Evolutionary conservation across 257 asterid genomes (phyloP).

Genomic region (Jacaranda copaia): DNA sequence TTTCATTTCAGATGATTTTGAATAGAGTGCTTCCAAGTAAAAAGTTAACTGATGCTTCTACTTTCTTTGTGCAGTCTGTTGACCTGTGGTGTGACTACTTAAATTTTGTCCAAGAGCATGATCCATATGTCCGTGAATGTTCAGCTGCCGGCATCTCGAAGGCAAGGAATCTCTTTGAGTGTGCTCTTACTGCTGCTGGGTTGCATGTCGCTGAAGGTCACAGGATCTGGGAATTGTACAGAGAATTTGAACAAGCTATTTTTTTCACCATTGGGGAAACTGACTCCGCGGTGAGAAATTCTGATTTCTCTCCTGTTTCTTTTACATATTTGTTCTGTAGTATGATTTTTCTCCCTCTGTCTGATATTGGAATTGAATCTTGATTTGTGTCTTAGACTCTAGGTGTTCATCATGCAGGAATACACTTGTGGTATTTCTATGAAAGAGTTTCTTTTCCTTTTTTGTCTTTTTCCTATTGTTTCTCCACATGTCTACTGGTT

Average conservation of each 20-base stretch:
- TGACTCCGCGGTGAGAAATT: constrained; percentile 61
- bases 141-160: constrained; percentile 73
- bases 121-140: constrained; percentile 62
- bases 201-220: constrained; percentile 87
- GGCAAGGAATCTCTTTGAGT: constrained; percentile 85
- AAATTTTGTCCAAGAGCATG: constrained; percentile 78
- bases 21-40: neutral
- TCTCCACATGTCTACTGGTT: constrained; percentile 7
- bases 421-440: constrained; percentile 17
- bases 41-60: constrained; percentile 26
- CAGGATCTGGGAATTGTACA: constrained; percentile 83
- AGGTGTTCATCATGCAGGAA: constrained; percentile 17
- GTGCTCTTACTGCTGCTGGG: constrained; percentile 90
- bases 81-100: constrained; percentile 91
- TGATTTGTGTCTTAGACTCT: neutral
- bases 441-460: neutral
- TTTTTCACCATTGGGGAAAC: constrained; percentile 62
- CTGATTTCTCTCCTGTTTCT: constrained; percentile 29
- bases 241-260: constrained; percentile 84
- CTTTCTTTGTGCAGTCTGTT: constrained; percentile 75
- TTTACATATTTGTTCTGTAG: neutral
- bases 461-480: neutral
- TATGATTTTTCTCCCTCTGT: neutral
- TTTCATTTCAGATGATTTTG: constrained; percentile 28
- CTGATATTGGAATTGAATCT: constrained; percentile 25